A percentile compares a stretch with the other conserved stretches of the same genome.
Evolutionary conservation across 1,139 yeast genomes (phyloP).

Genomic region (Candida sanyaensis): DNA sequence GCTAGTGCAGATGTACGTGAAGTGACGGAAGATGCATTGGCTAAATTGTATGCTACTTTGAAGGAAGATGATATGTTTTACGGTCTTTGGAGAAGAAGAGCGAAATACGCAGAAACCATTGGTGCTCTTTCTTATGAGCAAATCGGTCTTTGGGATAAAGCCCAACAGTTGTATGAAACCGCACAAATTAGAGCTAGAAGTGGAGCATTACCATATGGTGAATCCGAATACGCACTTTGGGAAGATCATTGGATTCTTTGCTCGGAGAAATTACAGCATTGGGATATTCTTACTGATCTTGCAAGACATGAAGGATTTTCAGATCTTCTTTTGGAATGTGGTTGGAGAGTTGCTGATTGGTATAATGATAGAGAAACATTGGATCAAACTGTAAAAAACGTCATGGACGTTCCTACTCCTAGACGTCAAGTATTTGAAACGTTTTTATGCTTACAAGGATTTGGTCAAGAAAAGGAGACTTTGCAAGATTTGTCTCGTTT

Average conservation of each 20-base stretch:
- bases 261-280: constrained; percentile 95
- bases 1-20: constrained; percentile 79
- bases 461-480: constrained; percentile 86
- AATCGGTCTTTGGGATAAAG: constrained; percentile 92
- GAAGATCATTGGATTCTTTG: constrained; percentile 98
- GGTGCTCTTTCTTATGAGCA: constrained; percentile 94
- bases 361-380: constrained; percentile 90
- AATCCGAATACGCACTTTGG: constrained; percentile 95
- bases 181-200: constrained; percentile 97
- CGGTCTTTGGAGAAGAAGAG: constrained; percentile 96
- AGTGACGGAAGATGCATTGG: constrained; percentile 85
- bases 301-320: constrained; percentile 98
- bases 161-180: constrained; percentile 91
- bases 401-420: constrained; percentile 98
- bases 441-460: constrained; percentile 88
- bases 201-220: constrained; percentile 94
- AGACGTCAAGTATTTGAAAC: constrained; percentile 95
- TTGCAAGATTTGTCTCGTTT: constrained; percentile 77
- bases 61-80: constrained; percentile 97
- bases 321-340: constrained; percentile 91
- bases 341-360: constrained; percentile 99
- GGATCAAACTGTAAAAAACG: constrained; percentile 91
- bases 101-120: constrained; percentile 90
- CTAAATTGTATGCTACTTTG: constrained; percentile 83
- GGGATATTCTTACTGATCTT: constrained; percentile 95